Conservation (phyloP, 257 asterid species). For the Leptodermis oblonga region DNA sequence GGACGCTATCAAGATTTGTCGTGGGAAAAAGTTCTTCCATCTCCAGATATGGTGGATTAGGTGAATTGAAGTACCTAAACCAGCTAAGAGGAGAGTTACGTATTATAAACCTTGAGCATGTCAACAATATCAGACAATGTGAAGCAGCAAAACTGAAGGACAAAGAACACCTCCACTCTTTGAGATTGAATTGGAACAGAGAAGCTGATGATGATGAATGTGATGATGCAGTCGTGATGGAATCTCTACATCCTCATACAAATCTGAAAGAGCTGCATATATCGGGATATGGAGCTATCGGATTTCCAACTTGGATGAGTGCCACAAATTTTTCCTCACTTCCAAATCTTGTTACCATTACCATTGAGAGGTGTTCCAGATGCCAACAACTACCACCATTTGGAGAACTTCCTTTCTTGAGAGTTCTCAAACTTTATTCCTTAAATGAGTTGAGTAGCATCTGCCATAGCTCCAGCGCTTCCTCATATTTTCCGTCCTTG, state of each 20-base stretch:
- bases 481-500: constrained; percentile 12
- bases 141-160: constrained; percentile 7
- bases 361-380: constrained; percentile 12
- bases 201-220: neutral
- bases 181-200: constrained; percentile 17
- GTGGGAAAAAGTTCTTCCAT: constrained; percentile 9
- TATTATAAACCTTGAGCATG: constrained; percentile 13
- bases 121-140: neutral
- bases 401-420: constrained; percentile 14
- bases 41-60: constrained; percentile 15
- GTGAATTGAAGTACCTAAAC: constrained; percentile 13
- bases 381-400: constrained; percentile 14
- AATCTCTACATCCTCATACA: constrained; percentile 16
- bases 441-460: neutral
- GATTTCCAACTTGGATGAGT: constrained; percentile 15
- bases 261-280: constrained; percentile 17
- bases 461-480: neutral
- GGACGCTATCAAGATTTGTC: constrained; percentile 11
- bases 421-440: constrained; percentile 12
- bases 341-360: constrained; percentile 11
- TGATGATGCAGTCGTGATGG: constrained; percentile 1
- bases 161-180: constrained; percentile 22
- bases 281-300: constrained; percentile 14
- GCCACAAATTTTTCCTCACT: neutral
- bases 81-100: constrained; percentile 12